These are phyloP conservation scores for Peltaster fructicola DNA, from an alignment of 2,329 filamentous ascomycete genomes.

Conservation along the genomic window DNA sequence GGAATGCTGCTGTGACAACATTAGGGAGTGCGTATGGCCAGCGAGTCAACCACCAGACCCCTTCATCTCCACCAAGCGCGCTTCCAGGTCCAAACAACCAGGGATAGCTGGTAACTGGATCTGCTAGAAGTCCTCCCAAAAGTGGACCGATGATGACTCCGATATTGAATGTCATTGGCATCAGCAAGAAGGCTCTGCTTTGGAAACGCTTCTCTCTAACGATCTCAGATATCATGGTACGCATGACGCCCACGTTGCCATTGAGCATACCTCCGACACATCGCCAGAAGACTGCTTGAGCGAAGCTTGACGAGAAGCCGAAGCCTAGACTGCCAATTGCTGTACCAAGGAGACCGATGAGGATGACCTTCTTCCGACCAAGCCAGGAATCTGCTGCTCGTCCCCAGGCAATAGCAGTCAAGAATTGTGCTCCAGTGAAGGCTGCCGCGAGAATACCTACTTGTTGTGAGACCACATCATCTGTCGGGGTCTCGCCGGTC, in stretches of 20 bases:
- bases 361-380: slow-evolving; percentile 60
- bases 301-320: slow-evolving; percentile 49
- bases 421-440: slow-evolving; percentile 67
- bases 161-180: slow-evolving; percentile 52
- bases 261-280: slow-evolving; percentile 50
- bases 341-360: slow-evolving; percentile 60
- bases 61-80: slow-evolving; percentile 36
- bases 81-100: slow-evolving; percentile 43
- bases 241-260: slow-evolving; percentile 57
- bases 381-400: slow-evolving; percentile 42
- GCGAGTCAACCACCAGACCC: slow-evolving; percentile 43
- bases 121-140: slow-evolving; percentile 50
- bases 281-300: slow-evolving; percentile 44
- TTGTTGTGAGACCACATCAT: slow-evolving; percentile 53
- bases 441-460: slow-evolving; percentile 61
- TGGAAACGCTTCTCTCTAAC: slow-evolving; percentile 48
- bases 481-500: slow-evolving; percentile 28
- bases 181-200: slow-evolving; percentile 37
- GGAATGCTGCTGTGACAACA: slow-evolving; percentile 44
- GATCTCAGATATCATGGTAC: slow-evolving; percentile 57
- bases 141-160: slow-evolving; percentile 31
- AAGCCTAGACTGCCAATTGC: slow-evolving; percentile 48
- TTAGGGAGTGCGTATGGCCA: slow-evolving; percentile 58
- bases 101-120: slow-evolving; percentile 46
- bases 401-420: slow-evolving; percentile 72